A percentile compares a stretch with the other conserved stretches of the same genome.
These are phyloP conservation scores for Candida nonsorbophila DNA, from an alignment of 805 yeast species.

Conservation along the genomic window DNA sequence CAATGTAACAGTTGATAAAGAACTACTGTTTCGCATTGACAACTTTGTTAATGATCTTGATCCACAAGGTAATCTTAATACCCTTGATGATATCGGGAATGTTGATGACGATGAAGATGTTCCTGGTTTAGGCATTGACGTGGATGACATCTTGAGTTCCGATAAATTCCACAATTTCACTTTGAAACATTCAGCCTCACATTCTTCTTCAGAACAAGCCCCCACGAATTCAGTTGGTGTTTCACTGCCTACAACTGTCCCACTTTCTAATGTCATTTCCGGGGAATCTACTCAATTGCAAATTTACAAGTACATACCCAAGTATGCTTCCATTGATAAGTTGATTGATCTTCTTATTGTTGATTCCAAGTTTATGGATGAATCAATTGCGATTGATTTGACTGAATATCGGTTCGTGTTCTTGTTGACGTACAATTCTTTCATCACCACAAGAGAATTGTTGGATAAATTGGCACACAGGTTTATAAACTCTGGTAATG, in stretches of 20 bases:
- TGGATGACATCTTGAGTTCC: constrained; percentile 36
- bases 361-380: constrained; percentile 59
- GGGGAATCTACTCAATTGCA: constrained; percentile 11
- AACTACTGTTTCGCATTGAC: constrained; percentile 30
- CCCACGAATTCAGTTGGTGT: constrained; percentile 2
- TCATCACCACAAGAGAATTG: constrained; percentile 33
- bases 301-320: constrained; percentile 23
- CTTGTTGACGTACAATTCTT: constrained; percentile 35
- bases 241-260: constrained; percentile 1
- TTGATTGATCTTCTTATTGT: constrained; percentile 73
- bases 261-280: constrained; percentile 10
- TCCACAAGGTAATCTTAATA: constrained; percentile 7
- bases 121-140: constrained; percentile 37
- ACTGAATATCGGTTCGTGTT: constrained; percentile 38
- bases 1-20: constrained; percentile 22
- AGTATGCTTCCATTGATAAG: constrained; percentile 62
- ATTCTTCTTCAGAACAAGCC: too few relatives aligned
- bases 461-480: constrained; percentile 36
- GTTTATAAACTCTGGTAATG: constrained; percentile 39
- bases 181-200: too few relatives aligned
- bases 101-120: constrained; percentile 31
- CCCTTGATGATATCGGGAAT: constrained; percentile 22
- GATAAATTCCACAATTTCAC: constrained; percentile 31
- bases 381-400: constrained; percentile 26
- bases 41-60: constrained; percentile 28